Conservation (phyloP, 1,139 yeast genomes). For the Arxiozyma heterogenica region DNA sequence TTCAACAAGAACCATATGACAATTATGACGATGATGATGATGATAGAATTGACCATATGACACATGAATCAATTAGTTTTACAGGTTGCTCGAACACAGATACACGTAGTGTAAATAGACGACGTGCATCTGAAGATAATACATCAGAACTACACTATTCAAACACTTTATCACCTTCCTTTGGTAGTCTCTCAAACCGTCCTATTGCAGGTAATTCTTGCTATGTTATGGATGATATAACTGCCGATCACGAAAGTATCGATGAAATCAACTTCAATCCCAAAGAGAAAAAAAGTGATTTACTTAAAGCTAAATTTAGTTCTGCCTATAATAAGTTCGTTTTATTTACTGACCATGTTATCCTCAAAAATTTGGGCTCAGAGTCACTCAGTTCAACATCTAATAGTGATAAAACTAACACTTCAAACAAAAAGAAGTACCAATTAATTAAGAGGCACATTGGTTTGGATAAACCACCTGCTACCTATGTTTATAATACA, state of each 20-base stretch:
- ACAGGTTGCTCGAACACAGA: not conserved
- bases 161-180: not conserved
- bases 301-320: conserved; percentile 18
- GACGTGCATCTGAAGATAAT: not conserved
- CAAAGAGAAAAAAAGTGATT: conserved; percentile 11
- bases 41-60: not conserved
- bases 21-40: not conserved
- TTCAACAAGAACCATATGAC: conserved; percentile 8
- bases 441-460: conserved; percentile 22
- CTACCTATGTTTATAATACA: conserved; percentile 49
- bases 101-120: not conserved
- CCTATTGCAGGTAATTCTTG: not conserved
- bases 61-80: not conserved
- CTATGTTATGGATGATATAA: not conserved
- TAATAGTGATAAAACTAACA: conserved; percentile 9
- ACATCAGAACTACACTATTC: not conserved
- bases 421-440: conserved; percentile 11
- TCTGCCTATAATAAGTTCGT: conserved; percentile 35
- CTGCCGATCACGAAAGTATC: conserved; percentile 13
- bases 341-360: conserved; percentile 44
- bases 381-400: conserved; percentile 13
- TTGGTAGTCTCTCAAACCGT: not conserved
- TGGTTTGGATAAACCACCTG: conserved; percentile 26
- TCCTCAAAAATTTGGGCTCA: conserved; percentile 46
- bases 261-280: conserved; percentile 16